Base-by-base conservation (phyloP, 2,329 filamentous ascomycete genomes). In the Beauveria varroae region DNA sequence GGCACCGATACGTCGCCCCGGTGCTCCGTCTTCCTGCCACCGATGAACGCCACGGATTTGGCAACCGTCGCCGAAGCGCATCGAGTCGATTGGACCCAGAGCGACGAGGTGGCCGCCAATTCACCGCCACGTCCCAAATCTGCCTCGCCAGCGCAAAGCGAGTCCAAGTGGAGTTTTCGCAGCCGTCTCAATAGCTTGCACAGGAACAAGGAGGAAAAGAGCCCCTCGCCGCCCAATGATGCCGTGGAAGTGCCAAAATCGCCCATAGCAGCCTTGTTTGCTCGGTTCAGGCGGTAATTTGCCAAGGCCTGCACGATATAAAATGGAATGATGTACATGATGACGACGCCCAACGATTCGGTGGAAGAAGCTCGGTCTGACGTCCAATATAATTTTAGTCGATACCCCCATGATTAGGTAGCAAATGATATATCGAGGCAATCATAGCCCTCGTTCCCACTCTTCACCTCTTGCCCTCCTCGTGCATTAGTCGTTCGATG, bases 1-100 rank as follows among this genome's bases (percentile, higher is more conserved):
- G 63, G 63, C 43, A 65, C 60, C 24, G 62, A 63, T 28, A 62
- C 68, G 18, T 47, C 62, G 16, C 61, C 60, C 20, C 62, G 58
- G 2, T 50, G 56, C 2, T 46, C 64, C 14, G 64, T 60, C 2
- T 57, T 62, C 6, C 16, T 49, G 22, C 52, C 62, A 6, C 55
- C 41, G 30, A 24, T 59, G 28, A 46, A 62, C 30, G 28, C 52
- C 30, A 22, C 63, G 18, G 68, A 71, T 8, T 63, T 69, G 62
- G 62, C 65, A 26, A 63, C 62, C 9, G 64, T 66, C 37, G 62
- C 63, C 16, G 65, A 74, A 34, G 72, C 77, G 60, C 74, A 76
- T 65, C 74, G 78, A 37, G 78, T 80, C 60, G 82, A 86, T 69
- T 86, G 84, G 84, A 80, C 81, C 34, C 83, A 86, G 68, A 80